phyloP scores from a whole-genome alignment of 805 yeast species.

The Saturnispora kantuleensis region DNA sequence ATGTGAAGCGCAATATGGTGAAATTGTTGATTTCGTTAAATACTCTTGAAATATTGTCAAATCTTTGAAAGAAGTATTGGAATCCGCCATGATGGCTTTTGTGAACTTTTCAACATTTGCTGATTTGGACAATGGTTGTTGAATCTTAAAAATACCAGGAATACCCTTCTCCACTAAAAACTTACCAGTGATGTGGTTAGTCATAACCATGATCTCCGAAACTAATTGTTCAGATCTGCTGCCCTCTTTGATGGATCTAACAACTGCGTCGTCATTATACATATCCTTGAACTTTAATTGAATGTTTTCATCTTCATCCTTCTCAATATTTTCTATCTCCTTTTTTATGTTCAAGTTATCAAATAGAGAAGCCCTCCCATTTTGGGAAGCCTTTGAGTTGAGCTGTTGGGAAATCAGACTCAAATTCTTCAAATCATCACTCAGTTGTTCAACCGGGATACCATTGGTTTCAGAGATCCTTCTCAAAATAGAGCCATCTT shows the following conservation, averaged over 20 bases:
- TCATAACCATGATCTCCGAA: slow-evolving; percentile 74
- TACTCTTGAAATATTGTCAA: slow-evolving; percentile 34
- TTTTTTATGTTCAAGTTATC: slow-evolving; percentile 15
- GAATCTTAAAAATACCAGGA: slow-evolving; percentile 42
- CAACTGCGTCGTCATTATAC: slow-evolving; percentile 11
- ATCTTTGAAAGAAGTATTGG: slow-evolving; percentile 29
- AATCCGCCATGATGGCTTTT: slow-evolving; percentile 17
- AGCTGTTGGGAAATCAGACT: slow-evolving; percentile 25
- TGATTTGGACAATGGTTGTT: slow-evolving; percentile 19
- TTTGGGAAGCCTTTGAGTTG: slow-evolving; percentile 22
- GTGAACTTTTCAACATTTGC: slow-evolving; percentile 15
- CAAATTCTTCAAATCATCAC: slow-evolving; percentile 30
- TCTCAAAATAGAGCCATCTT: slow-evolving; percentile 7
- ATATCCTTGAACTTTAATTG: slow-evolving; percentile 17
- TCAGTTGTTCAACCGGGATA: slow-evolving; percentile 7
- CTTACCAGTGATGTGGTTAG: slow-evolving; percentile 52
- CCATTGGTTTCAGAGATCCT: slow-evolving; percentile 4
- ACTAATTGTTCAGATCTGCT: slow-evolving; percentile 56
- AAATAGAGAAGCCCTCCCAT: slow-evolving; percentile 28
- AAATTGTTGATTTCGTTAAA: slow-evolving; percentile 43
- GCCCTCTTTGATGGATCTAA: slow-evolving; percentile 7
- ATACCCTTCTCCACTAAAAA: slow-evolving; percentile 34
- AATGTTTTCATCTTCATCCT: slow-evolving; percentile 19
- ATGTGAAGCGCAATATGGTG: slow-evolving; percentile 41
- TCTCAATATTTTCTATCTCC: slow-evolving; percentile 17